phyloP scores from a whole-genome alignment of 2,329 filamentous ascomycete genomes.

The Sarocladium brachiariae region DNA sequence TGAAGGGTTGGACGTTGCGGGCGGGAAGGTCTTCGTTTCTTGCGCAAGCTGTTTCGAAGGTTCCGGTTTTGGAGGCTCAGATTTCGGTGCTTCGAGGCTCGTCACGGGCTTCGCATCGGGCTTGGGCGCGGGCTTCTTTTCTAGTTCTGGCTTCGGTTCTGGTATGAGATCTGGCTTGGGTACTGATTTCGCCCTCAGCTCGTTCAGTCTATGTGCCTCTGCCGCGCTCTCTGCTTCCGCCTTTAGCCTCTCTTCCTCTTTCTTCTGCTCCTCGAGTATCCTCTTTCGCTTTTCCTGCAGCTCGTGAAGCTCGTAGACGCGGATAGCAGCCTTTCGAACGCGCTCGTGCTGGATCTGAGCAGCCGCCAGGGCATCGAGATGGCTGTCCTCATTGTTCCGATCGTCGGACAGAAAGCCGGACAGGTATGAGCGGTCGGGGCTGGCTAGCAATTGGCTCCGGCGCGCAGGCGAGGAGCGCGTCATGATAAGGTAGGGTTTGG shows the following conservation, averaged over 20 bases:
- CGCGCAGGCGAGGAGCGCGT: constrained; percentile 35
- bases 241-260: constrained; percentile 38
- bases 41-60: constrained; percentile 7
- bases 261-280: constrained; percentile 36
- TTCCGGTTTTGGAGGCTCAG: constrained; percentile 8
- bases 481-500: constrained; percentile 25
- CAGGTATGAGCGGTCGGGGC: constrained; percentile 40
- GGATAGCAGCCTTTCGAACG: constrained; percentile 46
- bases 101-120: constrained; percentile 12
- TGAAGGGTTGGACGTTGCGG: neutral
- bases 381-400: constrained; percentile 54
- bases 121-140: constrained; percentile 14
- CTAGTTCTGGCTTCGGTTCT: constrained; percentile 12
- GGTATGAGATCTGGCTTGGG: constrained; percentile 31
- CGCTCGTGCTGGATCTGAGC: constrained; percentile 61
- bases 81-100: constrained; percentile 11
- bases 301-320: constrained; percentile 41
- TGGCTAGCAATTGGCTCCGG: constrained; percentile 32
- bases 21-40: neutral
- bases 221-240: constrained; percentile 38
- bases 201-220: constrained; percentile 41
- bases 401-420: constrained; percentile 56
- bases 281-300: constrained; percentile 36
- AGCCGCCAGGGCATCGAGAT: constrained; percentile 58
- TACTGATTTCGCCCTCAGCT: constrained; percentile 37